Evolutionary conservation across 1,284 basidiomycete genomes (phyloP).

Genomic region (Vanrija humicola): DNA sequence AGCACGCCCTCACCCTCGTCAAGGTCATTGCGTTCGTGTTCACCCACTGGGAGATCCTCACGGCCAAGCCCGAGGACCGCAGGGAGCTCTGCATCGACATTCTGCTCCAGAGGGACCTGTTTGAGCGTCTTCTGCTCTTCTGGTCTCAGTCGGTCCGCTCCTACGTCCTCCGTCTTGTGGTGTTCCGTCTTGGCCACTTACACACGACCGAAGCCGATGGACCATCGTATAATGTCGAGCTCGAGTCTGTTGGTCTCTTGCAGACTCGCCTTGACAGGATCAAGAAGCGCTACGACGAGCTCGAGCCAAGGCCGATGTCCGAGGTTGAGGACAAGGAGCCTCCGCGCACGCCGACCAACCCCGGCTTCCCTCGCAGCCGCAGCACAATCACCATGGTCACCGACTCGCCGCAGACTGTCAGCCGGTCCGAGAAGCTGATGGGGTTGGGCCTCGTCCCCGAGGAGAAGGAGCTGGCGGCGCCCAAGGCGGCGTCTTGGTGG

Average conservation of each 20-base stretch:
- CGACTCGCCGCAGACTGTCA: conserved; percentile 28
- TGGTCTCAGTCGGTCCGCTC: conserved; percentile 53
- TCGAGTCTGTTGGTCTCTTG: conserved; percentile 50
- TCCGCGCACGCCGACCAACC: conserved; percentile 21
- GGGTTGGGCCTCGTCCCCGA: conserved; percentile 26
- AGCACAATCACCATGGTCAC: conserved; percentile 51
- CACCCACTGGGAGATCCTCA: conserved; percentile 54
- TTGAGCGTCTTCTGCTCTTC: conserved; percentile 52
- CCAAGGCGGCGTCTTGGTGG: conserved; percentile 15
- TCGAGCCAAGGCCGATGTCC: conserved; percentile 36
- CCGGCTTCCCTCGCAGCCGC: conserved; percentile 31
- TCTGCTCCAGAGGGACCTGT: conserved; percentile 49
- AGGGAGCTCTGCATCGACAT: conserved; percentile 50
- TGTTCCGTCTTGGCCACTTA: conserved; percentile 53
- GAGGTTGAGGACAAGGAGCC: conserved; percentile 6
- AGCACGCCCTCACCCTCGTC: conserved; percentile 53
- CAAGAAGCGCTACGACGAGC: conserved; percentile 51
- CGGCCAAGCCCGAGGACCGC: conserved; percentile 46
- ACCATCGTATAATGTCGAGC: conserved; percentile 44
- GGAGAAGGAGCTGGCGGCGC: conserved; percentile 11
- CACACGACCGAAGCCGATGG: conserved; percentile 44
- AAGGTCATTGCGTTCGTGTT: conserved; percentile 54
- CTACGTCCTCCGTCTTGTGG: conserved; percentile 51
- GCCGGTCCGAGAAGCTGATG: conserved; percentile 40
- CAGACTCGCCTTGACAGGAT: conserved; percentile 52